A percentile compares a stretch with the other conserved stretches of the same genome.
These are phyloP conservation scores for Coniferiporia weirii DNA, from an alignment of 1,284 basidiomycete genomes.

Conservation along the genomic window DNA sequence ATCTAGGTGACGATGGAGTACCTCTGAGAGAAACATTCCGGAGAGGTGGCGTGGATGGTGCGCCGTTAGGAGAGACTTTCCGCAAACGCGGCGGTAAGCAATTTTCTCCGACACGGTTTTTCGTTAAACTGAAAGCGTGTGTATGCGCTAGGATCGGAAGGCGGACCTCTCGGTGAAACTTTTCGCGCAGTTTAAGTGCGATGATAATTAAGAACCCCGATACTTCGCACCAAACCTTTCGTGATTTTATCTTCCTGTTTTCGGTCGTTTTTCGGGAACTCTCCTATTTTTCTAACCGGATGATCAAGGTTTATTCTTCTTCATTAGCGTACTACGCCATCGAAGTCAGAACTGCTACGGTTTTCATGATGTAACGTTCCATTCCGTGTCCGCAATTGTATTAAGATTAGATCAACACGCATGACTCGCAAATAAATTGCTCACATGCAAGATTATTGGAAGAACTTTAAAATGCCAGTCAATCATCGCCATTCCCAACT, in stretches of 20 bases:
- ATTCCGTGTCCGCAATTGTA: background rate
- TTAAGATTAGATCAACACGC: background rate
- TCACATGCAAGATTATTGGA: background rate
- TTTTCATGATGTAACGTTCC: background rate
- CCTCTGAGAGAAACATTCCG: slow-evolving; percentile 15
- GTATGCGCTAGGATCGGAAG: background rate
- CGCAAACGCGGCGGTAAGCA: background rate
- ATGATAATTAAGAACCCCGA: background rate
- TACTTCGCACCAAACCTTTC: background rate
- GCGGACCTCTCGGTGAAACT: slow-evolving; percentile 12
- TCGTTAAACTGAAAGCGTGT: background rate
- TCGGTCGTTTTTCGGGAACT: background rate
- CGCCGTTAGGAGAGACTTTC: slow-evolving; percentile 11
- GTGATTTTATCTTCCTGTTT: background rate
- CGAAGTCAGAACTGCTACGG: background rate
- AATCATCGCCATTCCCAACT: slow-evolving; percentile 25
- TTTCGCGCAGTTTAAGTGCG: slow-evolving; percentile 2
- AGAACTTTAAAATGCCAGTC: background rate
- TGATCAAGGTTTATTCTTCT: background rate
- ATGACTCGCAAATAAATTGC: background rate
- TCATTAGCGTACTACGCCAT: background rate
- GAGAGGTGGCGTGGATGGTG: background rate
- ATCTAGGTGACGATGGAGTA: background rate
- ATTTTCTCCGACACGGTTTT: background rate
- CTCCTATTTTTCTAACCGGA: background rate